phyloP scores from a whole-genome alignment of 805 yeast species.

The Hanseniaspora hatyaiensis region DNA sequence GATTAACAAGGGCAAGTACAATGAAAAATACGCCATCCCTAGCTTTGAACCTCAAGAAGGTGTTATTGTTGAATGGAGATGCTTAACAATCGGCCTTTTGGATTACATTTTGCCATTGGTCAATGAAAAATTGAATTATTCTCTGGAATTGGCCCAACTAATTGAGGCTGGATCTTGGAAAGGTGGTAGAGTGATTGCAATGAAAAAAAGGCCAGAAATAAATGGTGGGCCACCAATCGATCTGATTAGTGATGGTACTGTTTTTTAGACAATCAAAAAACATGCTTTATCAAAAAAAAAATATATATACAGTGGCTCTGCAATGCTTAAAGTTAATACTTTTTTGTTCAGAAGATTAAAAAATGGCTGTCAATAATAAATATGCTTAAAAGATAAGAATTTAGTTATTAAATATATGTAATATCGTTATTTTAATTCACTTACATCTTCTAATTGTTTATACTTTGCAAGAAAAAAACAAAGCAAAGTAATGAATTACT shows the following conservation, averaged over 20 bases:
- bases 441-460: too few relatives aligned
- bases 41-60: conserved; percentile 45
- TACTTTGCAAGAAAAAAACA: too few relatives aligned
- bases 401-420: too few relatives aligned
- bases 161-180: conserved; percentile 63
- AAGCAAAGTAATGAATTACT: too few relatives aligned
- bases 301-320: too few relatives aligned
- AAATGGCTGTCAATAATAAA: too few relatives aligned
- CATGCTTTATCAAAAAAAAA: too few relatives aligned
- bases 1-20: conserved; percentile 23
- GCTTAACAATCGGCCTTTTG: conserved; percentile 45
- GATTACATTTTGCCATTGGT: conserved; percentile 43
- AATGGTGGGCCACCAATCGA: conserved; percentile 60
- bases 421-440: too few relatives aligned
- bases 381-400: too few relatives aligned
- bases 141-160: conserved; percentile 42
- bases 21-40: conserved; percentile 31
- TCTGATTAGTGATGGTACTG: conserved; percentile 52
- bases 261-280: too few relatives aligned
- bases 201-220: conserved; percentile 35
- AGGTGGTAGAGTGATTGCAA: conserved; percentile 52
- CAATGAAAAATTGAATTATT: conserved; percentile 35
- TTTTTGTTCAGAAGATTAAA: too few relatives aligned
- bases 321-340: too few relatives aligned
- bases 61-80: conserved; percentile 58